phyloP scores from a whole-genome alignment of 192 early-diverging fungal genomes.

The Umbelopsis isabellina region DNA sequence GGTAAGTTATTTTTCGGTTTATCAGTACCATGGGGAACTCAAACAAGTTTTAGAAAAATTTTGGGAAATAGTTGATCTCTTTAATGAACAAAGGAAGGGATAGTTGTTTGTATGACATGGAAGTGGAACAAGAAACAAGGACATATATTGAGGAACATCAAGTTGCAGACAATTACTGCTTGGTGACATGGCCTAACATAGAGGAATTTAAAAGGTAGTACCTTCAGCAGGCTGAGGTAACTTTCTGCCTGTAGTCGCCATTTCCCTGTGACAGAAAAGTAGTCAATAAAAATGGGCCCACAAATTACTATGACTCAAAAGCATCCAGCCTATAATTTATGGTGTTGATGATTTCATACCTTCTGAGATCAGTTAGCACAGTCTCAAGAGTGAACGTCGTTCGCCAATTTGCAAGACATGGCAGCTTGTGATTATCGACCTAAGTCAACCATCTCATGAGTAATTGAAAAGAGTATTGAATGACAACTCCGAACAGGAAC shows the following conservation, averaged over 20 bases:
- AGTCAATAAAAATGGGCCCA: background rate
- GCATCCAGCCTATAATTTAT: conserved; percentile 7
- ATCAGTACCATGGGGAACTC: too few relatives aligned
- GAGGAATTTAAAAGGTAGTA: conserved; percentile 47
- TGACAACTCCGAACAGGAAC: background rate
- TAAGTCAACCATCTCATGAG: conserved; percentile 21
- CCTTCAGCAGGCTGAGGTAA: conserved; percentile 90
- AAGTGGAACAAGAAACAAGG: too few relatives aligned
- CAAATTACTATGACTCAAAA: background rate
- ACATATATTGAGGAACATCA: background rate
- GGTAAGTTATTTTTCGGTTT: too few relatives aligned
- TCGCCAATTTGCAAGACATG: conserved; percentile 87
- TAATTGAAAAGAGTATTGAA: background rate
- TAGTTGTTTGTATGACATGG: too few relatives aligned
- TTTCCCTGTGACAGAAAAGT: conserved; percentile 64
- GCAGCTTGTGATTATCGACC: conserved; percentile 70
- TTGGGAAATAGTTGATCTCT: too few relatives aligned
- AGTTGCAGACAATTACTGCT: background rate
- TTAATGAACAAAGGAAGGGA: too few relatives aligned
- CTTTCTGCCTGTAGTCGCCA: conserved; percentile 84
- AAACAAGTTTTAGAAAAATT: too few relatives aligned
- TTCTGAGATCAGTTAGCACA: conserved; percentile 79
- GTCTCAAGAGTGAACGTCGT: conserved; percentile 76
- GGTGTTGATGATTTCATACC: conserved; percentile 48
- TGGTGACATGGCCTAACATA: background rate